Percentiles rank a stretch among this genome's conserved stretches.
These are phyloP conservation scores for Tylopilus sp. DNA, from an alignment of 768 basidiomycete species.

Conservation along the genomic window DNA sequence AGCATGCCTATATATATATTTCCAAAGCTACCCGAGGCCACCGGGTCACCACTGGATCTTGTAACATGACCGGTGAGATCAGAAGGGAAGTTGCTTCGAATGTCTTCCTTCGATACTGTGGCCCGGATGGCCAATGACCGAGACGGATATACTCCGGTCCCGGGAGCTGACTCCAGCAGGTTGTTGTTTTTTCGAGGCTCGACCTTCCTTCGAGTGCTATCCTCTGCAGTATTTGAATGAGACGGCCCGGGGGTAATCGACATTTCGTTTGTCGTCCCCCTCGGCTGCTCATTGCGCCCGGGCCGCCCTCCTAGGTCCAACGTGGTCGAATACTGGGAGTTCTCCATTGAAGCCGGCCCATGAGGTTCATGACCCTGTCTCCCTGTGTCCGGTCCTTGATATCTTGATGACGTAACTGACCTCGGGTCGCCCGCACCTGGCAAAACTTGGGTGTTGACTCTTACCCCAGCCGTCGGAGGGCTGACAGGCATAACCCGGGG, in stretches of 20 bases:
- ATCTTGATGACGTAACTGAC: neutral
- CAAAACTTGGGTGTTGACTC: neutral
- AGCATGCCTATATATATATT: neutral
- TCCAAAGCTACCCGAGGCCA: neutral
- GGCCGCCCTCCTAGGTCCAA: neutral
- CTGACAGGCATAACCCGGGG: neutral
- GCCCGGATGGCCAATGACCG: neutral
- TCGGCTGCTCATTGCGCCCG: neutral
- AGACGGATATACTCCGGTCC: neutral
- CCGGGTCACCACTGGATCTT: neutral
- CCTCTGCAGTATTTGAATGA: neutral
- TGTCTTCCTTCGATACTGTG: no score
- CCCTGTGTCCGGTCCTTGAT: neutral
- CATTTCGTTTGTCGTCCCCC: neutral
- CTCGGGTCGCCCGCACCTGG: neutral
- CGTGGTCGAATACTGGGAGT: neutral
- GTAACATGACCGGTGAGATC: conserved; percentile 1
- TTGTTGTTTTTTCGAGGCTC: neutral
- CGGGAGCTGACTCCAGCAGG: neutral
- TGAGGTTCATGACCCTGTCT: neutral
- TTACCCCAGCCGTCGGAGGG: neutral
- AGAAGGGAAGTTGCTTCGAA: neutral
- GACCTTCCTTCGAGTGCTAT: neutral
- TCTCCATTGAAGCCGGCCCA: neutral
- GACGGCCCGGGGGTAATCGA: neutral